Evolutionary conservation across 805 yeast species (phyloP), one percentile per base, ranked within the genome.

Genomic region (Nakazawaea populi): DNA sequence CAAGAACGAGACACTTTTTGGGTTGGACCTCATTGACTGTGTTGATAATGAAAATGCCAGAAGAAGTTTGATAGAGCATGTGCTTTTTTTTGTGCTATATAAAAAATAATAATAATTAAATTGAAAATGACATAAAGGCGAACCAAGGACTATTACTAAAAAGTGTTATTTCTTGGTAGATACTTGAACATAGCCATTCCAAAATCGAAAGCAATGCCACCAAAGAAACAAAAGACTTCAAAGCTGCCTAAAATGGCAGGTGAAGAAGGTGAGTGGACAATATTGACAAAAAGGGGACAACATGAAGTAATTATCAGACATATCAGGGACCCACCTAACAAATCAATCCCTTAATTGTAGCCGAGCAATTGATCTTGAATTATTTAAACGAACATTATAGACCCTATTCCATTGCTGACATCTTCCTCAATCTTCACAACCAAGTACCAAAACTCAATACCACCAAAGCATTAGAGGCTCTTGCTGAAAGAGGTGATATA

Each of bases 1-100:
- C 79, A 56, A 91, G 97, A 6, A 91, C 92, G 8, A 84, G 87
- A 65, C 92, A 89, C 63, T 94, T 94, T 69, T 73, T 89, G 41
- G 99, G 99, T 1, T 94, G 99, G 99, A 84, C 97, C 1, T 82
- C 96, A 1, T 69, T 89, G 53, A 86, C 87, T 10, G 80, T 87
- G 5, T 73, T 81, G 55, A 87, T 94, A 61, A 86, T 94, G 92
- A 76, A 77, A 50, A 85, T 87, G 94, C 92, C 94, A 1, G 83
- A 78, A 52, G 55, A 46, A 37, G 46, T 47, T 42, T 47, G 50
- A n/a, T 14, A 27, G 30, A 36, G 29, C 14, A 42, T 37, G 30
- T 12, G 31, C 31, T 31, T 18, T 18, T 40, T n/a, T 31, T 47
- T 28, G 37, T 41, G 8, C 38, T 46, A 11, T 10, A 37, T 10